Base-by-base conservation (phyloP, 768 basidiomycete species). In the Trametes coccinea region DNA sequence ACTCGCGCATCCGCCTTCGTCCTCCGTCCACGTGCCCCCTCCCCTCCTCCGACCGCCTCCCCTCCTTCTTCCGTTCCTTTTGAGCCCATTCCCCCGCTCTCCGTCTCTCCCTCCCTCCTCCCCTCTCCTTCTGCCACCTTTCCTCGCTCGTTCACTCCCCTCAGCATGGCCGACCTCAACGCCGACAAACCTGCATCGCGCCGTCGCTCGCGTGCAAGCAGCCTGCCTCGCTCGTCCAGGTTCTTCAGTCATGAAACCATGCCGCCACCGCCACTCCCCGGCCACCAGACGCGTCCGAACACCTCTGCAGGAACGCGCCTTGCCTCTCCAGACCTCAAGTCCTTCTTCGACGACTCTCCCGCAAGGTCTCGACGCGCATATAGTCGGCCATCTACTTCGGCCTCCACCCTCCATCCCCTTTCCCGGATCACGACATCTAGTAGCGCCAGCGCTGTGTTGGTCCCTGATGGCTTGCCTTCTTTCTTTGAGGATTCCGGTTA, bases 1-100 rank as follows among this genome's bases (percentile, higher is more conserved):
- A 56, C 66, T 41, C 67, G 71, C 27, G 71, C 71, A 30, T 72
- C 71, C 40, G 69, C 69, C 16, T 61, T 71, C 59, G 65, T 71
- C 44, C 62, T 72, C 34, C 58, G 69, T 17, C 44, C 62, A 67
- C 62, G 63, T 52, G 53, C 64, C 44, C 66, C 37, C 41, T 54
- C 56, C 33, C n/a, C 56, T 37, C 54, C 57, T 31, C 54, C 53
- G 34, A 37, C 41, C 41, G 6, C 52, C 59, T 40, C 44, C 37
- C 16, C 60, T 39, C 49, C 62, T 46, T 40, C 58, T 53, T 65
- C 55, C 45, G 29, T 51, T 47, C 64, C 50, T 62, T 56, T 53
- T 43, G 41, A 56, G 44, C 60, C 60, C 55, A 39, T 60, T 17
- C 60, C 56, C 63, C 37, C 59, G 55, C 58, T 63, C 41, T 62